Evolutionary conservation across 2,329 filamentous ascomycete species (phyloP), one percentile per base, ranked within the genome.

Genomic region (Botryotinia globosa): DNA sequence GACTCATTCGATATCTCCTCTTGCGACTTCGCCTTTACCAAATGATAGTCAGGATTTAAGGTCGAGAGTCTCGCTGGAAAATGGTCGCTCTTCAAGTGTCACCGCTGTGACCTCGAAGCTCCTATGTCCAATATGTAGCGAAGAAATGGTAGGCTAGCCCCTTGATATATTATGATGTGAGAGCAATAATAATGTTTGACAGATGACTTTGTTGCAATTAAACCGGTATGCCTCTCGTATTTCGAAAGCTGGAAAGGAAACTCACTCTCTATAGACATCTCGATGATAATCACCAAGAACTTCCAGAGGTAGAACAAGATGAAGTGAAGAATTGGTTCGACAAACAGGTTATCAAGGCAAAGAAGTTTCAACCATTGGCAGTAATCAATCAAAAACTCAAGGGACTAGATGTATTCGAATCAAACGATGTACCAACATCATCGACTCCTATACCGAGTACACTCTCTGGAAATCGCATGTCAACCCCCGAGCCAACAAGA

Each of bases 121-220:
- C 73, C 89, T 95, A 72, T 99, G 96, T 82, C 96, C 96, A n/a
- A 99, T 99, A 80, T 99, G 96, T 83, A 94, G 91, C 78, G 97
- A 98, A 83, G 94, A 98, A 82, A 99, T 99, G 96, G 94, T 96
- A 84, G 34, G 76, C 75, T 74, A 54, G 59, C 48, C 48, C n/a
- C 66, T 65, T 34, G 37, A 63, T 58, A 32, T 20, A 25, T 61
- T 44, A 16, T 8, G 10, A 34, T 44, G 34, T 20, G 20, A 48
- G 37, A 71, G 64, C 59, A 64, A 29, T 71, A 68, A 77, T 81
- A 74, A 80, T 66, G 70, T n/a, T 29, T 8, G 72, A 45, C 79
- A 97, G 93, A 87, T 98, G 80, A 98, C 96, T 22, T 84, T 99
- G 66, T 85, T 99, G 56, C 96, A 99, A 83, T 85, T 99, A 58